Base-by-base conservation (phyloP, 1,284 basidiomycete genomes). In the Lentinula novae-zelandiae region DNA sequence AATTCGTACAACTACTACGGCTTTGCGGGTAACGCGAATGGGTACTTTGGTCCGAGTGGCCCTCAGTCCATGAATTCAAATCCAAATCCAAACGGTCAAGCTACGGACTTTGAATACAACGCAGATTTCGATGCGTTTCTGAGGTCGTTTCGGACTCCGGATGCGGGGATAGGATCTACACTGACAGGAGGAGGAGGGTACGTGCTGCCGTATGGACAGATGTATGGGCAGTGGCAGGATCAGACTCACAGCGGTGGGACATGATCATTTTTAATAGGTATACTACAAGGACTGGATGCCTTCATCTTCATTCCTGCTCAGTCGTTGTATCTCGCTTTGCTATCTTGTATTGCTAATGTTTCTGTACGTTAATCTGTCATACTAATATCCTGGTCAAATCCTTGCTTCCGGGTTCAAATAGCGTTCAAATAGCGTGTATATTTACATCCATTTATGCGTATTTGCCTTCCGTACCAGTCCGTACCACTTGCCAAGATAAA, bases 201-300 rank as follows among this genome's bases (percentile, higher is more conserved):
- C 8, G 54, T 44, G 33, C 42, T 56, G 54, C 54, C 54, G 31
- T 56, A 46, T 33, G 54, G 54, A 34, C 54, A 56, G 31, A 42
- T 56, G 40, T 56, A 56, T 46, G 54, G 54, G 46, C 40, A 56
- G 42, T 46, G 54, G 33, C 54, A 46, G 13, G 27, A 46, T 17
- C 54, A 22, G 27, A n/a, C 13, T 7, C 54, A 48, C 42, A 50
- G 49, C 34, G 31, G 44, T 46, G 17, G 17, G 17, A 20, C 12
- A 46, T 46, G 44, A 46, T 46, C 44, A 46, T 27, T 44, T 3
- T 44, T 44, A 12, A 22, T 46, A n/a, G 22, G 44, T 44, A 15
- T 12, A 27, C 2, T 44, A 44, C 5, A 1, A 44, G 44, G n/a
- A 22, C 22, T 8, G 5, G 44, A 46, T n/a, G 3, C 17, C 44